A percentile compares a stretch with the other conserved stretches of the same genome.
These are phyloP conservation scores for Flaveria floridana DNA, from an alignment of 140 eudicot genomes.

Conservation along the genomic window DNA sequence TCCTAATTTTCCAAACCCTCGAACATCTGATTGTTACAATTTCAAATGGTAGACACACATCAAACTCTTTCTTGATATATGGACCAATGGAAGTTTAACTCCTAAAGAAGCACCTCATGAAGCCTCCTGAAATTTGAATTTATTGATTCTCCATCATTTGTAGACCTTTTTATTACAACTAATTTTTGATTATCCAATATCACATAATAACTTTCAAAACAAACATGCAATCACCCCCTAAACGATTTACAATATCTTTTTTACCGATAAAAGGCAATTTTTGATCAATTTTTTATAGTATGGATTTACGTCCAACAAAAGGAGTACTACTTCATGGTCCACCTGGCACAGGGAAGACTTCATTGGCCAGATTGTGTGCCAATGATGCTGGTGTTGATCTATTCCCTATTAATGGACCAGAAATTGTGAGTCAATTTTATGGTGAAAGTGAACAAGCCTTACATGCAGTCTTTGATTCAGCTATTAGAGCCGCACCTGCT, in stretches of 20 bases:
- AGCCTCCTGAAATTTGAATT: neutral
- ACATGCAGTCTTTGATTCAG: conserved; percentile 72
- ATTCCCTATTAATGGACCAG: conserved; percentile 86
- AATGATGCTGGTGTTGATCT: conserved; percentile 80
- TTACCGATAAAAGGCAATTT: neutral
- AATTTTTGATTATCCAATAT: neutral
- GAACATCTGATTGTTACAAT: neutral
- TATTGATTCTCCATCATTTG: neutral
- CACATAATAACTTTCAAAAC: neutral
- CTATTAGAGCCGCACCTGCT: conserved; percentile 75
- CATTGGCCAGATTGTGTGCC: conserved; percentile 72
- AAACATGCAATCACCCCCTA: neutral
- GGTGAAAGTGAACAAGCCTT: conserved; percentile 94
- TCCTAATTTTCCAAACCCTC: neutral
- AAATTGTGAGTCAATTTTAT: conserved; percentile 66
- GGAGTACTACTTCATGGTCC: conserved; percentile 99
- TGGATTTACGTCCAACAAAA: conserved; percentile 88
- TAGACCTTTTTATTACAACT: neutral
- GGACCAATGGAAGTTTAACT: conserved; percentile 6
- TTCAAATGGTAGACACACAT: neutral
- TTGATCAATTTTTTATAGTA: conserved; percentile 41
- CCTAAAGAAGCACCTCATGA: neutral
- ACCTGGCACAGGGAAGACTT: conserved; percentile 95
- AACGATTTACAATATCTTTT: neutral
- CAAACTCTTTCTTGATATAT: neutral